phyloP scores from a whole-genome alignment of 306 rosid genomes.

The Herpetospermum pedunculosum region DNA sequence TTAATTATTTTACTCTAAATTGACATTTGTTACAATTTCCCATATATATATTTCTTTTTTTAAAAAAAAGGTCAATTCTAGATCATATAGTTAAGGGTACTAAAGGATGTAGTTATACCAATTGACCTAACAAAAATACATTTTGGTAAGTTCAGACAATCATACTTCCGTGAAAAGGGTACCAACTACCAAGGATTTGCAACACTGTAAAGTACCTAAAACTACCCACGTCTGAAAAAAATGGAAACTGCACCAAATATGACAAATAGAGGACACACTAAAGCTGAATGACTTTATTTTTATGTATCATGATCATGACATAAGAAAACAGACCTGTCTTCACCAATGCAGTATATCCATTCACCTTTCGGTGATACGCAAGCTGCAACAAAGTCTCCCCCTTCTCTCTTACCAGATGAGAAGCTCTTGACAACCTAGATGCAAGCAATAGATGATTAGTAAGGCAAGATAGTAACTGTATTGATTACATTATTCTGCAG shows the following conservation, averaged over 20 bases:
- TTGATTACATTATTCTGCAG: neutral
- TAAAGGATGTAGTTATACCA: neutral
- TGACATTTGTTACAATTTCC: too few species aligned
- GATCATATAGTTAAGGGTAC: neutral
- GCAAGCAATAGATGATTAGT: neutral
- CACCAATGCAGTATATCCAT: constrained; percentile 99
- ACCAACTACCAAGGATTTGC: neutral
- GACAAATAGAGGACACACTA: neutral
- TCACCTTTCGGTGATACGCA: constrained; percentile 96
- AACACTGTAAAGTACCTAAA: neutral
- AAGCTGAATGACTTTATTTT: neutral
- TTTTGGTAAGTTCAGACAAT: neutral
- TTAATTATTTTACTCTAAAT: too few species aligned
- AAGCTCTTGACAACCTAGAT: constrained; percentile 90
- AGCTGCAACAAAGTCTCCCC: constrained; percentile 93
- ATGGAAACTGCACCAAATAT: neutral
- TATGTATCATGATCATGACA: neutral
- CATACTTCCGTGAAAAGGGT: neutral
- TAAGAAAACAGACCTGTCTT: constrained; percentile 58
- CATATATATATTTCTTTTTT: too few species aligned
- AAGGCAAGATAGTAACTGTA: neutral
- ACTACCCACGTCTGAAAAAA: neutral
- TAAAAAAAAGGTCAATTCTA: too few species aligned
- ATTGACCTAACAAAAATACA: neutral
- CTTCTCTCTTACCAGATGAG: constrained; percentile 98